phyloP scores from a whole-genome alignment of 2,329 filamentous ascomycete genomes.

The Grosmannia clavigera region DNA sequence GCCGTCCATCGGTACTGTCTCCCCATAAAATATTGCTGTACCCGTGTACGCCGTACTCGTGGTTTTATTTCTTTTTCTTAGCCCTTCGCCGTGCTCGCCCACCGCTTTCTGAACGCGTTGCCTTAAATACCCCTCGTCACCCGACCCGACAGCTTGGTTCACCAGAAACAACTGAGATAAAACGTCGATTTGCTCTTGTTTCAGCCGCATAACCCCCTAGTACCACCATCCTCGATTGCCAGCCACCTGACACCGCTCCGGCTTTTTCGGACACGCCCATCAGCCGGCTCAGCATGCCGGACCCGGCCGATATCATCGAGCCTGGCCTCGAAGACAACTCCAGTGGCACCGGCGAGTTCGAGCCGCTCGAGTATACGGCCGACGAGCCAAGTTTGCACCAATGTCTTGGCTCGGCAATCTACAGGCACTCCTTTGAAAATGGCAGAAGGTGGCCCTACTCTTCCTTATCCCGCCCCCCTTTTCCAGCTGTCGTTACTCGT shows the following conservation, averaged over 20 bases:
- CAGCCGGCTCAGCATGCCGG: neutral
- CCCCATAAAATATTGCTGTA: too few relatives aligned
- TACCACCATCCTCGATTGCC: neutral
- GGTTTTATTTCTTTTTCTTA: neutral
- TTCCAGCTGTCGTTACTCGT: too few relatives aligned
- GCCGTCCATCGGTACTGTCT: too few relatives aligned
- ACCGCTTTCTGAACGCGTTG: neutral
- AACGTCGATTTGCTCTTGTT: neutral
- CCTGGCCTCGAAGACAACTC: neutral
- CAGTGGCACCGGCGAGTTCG: neutral
- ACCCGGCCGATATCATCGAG: neutral
- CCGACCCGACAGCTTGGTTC: conserved; percentile 5
- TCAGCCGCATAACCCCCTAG: neutral
- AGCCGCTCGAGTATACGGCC: neutral
- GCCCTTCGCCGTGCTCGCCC: neutral
- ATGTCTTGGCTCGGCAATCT: conserved; percentile 8
- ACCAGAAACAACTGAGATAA: neutral
- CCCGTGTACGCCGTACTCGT: neutral
- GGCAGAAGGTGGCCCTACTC: conserved; percentile 1
- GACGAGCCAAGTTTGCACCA: conserved; percentile 1
- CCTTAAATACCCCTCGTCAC: conserved; percentile 1
- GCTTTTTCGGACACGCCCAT: too few relatives aligned
- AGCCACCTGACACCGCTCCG: too few relatives aligned
- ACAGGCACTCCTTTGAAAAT: conserved; percentile 7
- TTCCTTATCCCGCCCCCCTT: too few relatives aligned